Percentiles rank a stretch among this genome's conserved stretches.
Conservation (phyloP, 1,284 basidiomycete genomes). For the Sporisorium reilianum region DNA sequence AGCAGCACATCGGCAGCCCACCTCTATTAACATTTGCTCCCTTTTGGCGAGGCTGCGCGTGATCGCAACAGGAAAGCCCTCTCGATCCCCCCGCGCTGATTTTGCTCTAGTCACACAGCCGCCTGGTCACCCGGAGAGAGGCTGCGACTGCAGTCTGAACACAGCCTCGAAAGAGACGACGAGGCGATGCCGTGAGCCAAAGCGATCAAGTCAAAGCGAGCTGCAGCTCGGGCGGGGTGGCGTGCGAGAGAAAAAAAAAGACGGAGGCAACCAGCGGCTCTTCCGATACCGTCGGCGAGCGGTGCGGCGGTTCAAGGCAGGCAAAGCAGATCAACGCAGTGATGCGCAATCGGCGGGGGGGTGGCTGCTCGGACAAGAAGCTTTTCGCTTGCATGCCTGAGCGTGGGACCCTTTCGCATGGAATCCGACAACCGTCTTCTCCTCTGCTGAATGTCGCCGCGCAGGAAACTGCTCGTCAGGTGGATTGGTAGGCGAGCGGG, state of each 20-base stretch:
- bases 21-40: neutral
- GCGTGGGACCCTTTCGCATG: constrained; percentile 1
- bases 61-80: neutral
- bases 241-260: too few relatives aligned
- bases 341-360: too few relatives aligned
- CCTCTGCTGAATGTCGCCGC: neutral
- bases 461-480: neutral
- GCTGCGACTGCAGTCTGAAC: neutral
- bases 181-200: too few relatives aligned
- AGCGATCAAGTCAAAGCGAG: neutral
- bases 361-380: neutral
- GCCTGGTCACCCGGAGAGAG: neutral
- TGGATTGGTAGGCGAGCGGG: neutral
- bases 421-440: constrained; percentile 3
- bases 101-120: neutral
- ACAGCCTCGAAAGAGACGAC: neutral
- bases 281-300: neutral
- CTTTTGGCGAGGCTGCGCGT: neutral
- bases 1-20: neutral
- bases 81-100: too few relatives aligned
- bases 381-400: neutral
- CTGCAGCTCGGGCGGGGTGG: neutral
- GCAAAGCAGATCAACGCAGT: neutral
- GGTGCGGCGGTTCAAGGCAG: neutral
- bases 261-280: neutral